Conservation (phyloP, 805 yeast genomes). For the Metschnikowia kunwiensis region DNA sequence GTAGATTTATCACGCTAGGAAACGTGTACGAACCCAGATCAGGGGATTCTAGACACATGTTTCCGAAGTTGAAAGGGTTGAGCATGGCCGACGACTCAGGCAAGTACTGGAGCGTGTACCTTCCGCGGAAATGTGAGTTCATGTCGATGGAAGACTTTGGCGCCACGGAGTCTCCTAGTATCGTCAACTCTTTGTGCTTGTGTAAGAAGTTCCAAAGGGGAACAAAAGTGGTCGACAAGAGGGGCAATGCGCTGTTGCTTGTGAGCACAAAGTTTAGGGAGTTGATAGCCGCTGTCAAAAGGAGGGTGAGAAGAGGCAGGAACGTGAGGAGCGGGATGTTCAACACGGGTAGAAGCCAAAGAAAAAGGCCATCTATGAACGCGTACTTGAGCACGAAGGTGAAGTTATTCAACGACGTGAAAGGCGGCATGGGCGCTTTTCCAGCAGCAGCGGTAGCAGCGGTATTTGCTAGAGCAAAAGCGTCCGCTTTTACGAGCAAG, state of each 20-base stretch:
- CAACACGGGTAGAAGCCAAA: constrained; percentile 69
- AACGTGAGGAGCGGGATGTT: constrained; percentile 75
- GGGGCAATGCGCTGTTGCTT: constrained; percentile 47
- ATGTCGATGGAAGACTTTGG: constrained; percentile 41
- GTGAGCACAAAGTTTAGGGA: constrained; percentile 53
- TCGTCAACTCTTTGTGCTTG: constrained; percentile 47
- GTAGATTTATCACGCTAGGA: constrained; percentile 43
- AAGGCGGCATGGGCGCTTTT: constrained; percentile 5
- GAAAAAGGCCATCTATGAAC: constrained; percentile 65
- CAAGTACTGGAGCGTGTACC: constrained; percentile 76
- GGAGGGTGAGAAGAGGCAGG: constrained; percentile 50
- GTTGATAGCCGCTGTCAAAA: constrained; percentile 47
- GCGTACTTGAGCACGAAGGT: constrained; percentile 68
- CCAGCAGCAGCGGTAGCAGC: constrained; percentile 1
- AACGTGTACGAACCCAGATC: constrained; percentile 20
- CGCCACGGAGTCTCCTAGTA: constrained; percentile 46
- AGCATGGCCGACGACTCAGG: constrained; percentile 88
- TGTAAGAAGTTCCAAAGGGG: constrained; percentile 45
- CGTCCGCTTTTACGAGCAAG: constrained; percentile 50
- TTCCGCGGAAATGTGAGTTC: constrained; percentile 75
- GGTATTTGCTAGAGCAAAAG: constrained; percentile 7
- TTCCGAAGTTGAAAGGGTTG: constrained; percentile 64
- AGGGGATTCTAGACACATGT: constrained; percentile 55
- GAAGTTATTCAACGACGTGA: constrained; percentile 46
- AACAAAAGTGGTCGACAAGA: constrained; percentile 31